phyloP scores from a whole-genome alignment of 1,284 basidiomycete genomes.

The Trichosporon inkin region DNA sequence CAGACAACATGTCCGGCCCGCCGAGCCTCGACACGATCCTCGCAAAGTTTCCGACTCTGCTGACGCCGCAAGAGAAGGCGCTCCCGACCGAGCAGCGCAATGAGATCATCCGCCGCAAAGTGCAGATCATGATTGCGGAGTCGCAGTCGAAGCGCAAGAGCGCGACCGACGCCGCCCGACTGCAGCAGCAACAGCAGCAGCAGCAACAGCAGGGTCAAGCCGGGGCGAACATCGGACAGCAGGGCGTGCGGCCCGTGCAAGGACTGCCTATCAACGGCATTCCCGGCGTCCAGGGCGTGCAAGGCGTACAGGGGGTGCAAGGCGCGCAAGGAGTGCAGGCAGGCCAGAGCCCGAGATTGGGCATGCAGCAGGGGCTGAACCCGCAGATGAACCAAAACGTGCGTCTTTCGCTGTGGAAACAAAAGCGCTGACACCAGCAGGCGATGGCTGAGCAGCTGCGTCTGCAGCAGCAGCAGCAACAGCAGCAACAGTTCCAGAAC shows the following conservation, averaged over 20 bases:
- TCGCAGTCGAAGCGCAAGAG: constrained; percentile 9
- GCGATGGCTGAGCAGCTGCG: constrained; percentile 12
- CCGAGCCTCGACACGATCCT: constrained; percentile 22
- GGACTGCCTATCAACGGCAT: constrained; percentile 1
- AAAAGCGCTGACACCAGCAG: not conserved
- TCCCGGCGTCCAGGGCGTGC: not conserved
- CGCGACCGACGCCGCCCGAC: not conserved
- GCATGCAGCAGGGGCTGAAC: constrained; percentile 17
- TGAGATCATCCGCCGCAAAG: constrained; percentile 32
- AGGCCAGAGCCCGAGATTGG: constrained; percentile 16
- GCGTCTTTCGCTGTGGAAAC: not conserved
- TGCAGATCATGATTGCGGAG: constrained; percentile 20
- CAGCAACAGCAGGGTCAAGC: constrained; percentile 11
- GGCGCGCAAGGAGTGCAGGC: not conserved
- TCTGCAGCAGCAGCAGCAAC: constrained; percentile 16
- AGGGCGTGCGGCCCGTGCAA: not conserved
- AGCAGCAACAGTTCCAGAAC: constrained; percentile 23
- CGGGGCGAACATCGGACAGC: not conserved
- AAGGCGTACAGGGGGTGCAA: not conserved
- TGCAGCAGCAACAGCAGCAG: constrained; percentile 9
- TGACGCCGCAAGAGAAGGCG: constrained; percentile 31
- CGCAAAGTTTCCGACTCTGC: constrained; percentile 27
- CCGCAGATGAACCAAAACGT: constrained; percentile 24
- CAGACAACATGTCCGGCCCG: constrained; percentile 10
- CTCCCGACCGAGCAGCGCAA: constrained; percentile 32